Evolutionary conservation across 345 rosid species (phyloP).

Genomic region (Viola odorata): DNA sequence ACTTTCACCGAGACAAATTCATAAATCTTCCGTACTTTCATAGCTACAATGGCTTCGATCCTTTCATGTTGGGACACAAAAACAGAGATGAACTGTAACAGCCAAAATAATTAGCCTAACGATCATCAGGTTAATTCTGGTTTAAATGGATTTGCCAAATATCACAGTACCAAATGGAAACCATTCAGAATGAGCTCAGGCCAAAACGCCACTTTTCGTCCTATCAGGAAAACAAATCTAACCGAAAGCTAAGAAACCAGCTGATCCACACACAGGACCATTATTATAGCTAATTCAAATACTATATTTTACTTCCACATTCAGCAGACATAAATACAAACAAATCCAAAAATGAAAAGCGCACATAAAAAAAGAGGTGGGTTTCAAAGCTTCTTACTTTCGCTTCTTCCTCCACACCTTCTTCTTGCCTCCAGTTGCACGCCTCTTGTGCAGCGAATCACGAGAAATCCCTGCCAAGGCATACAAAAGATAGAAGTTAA

Average conservation of each 20-base stretch:
- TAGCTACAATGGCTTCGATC: too few relatives aligned
- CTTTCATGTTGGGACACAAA: too few relatives aligned
- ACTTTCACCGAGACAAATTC: too few relatives aligned
- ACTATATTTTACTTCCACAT: background rate
- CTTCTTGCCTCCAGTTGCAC: constrained; percentile 92
- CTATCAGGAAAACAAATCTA: background rate
- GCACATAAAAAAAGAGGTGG: background rate
- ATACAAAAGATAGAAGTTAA: background rate
- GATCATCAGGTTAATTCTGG: too few relatives aligned
- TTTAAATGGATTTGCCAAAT: too few relatives aligned
- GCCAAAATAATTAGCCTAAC: too few relatives aligned
- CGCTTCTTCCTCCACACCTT: constrained; percentile 94
- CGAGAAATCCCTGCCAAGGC: constrained; percentile 61
- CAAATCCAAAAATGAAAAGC: background rate
- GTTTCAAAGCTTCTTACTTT: constrained; percentile 34
- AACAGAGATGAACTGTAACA: too few relatives aligned
- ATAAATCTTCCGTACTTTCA: too few relatives aligned
- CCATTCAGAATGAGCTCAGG: too few relatives aligned
- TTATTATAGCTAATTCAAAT: background rate
- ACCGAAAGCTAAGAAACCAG: background rate
- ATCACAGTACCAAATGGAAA: too few relatives aligned
- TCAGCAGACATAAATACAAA: background rate
- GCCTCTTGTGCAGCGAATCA: constrained; percentile 90
- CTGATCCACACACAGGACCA: background rate
- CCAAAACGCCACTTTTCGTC: background rate